Percentiles rank a stretch among this genome's conserved stretches.
phyloP scores from a whole-genome alignment of 495 filamentous ascomycete genomes.

The Astrothelium macrocarpum region DNA sequence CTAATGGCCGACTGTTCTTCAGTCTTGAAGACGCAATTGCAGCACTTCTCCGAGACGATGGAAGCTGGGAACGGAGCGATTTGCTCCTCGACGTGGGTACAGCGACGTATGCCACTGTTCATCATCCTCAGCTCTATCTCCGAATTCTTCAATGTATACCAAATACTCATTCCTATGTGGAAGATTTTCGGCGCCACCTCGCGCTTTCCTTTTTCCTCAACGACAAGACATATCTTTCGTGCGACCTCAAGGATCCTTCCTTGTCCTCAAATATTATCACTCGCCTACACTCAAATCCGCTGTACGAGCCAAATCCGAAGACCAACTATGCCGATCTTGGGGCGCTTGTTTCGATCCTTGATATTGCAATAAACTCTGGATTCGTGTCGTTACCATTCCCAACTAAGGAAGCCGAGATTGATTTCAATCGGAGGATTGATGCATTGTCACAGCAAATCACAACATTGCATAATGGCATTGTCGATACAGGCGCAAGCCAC shows the following conservation, averaged over 20 bases:
- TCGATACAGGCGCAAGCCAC: slow-evolving; percentile 62
- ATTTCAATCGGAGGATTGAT: slow-evolving; percentile 65
- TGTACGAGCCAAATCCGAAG: slow-evolving; percentile 40
- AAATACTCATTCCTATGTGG: slow-evolving; percentile 39
- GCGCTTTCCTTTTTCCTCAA: slow-evolving; percentile 59
- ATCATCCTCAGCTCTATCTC: neutral
- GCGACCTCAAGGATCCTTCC: slow-evolving; percentile 39
- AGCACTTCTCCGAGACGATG: neutral
- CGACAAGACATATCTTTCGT: slow-evolving; percentile 29
- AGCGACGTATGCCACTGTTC: neutral
- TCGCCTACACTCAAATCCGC: slow-evolving; percentile 14
- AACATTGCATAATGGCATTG: slow-evolving; percentile 57
- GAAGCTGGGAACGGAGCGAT: neutral
- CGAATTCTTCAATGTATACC: slow-evolving; percentile 9
- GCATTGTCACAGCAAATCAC: slow-evolving; percentile 52
- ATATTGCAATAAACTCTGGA: slow-evolving; percentile 63
- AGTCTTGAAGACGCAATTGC: neutral
- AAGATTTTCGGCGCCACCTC: slow-evolving; percentile 53
- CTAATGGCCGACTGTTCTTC: neutral
- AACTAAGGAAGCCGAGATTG: slow-evolving; percentile 33
- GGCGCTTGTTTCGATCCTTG: slow-evolving; percentile 55
- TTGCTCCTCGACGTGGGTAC: neutral
- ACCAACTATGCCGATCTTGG: slow-evolving; percentile 61
- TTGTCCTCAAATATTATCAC: slow-evolving; percentile 11
- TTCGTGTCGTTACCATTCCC: slow-evolving; percentile 28